Percentiles rank a stretch among this genome's conserved stretches.
These are phyloP conservation scores for Trichoderma gamsii DNA, from an alignment of 495 filamentous ascomycete genomes.

Conservation along the genomic window DNA sequence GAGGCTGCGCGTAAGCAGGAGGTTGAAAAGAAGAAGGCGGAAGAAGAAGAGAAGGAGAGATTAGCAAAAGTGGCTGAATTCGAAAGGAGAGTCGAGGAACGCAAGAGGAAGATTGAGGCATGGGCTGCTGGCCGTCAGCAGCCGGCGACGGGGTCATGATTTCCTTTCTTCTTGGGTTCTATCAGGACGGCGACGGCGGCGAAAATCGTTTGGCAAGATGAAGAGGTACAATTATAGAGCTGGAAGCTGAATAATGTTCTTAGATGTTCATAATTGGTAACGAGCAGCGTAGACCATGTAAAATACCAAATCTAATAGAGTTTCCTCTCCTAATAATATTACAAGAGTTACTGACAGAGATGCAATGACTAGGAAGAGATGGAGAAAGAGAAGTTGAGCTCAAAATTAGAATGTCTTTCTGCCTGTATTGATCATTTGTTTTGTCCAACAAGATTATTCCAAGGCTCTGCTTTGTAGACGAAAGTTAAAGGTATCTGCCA, in stretches of 20 bases:
- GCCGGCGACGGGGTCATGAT: constrained; percentile 3
- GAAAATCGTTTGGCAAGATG: background rate
- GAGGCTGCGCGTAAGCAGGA: constrained; percentile 61
- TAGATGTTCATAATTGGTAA: background rate
- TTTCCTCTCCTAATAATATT: background rate
- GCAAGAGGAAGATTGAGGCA: constrained; percentile 29
- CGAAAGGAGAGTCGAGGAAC: constrained; percentile 40
- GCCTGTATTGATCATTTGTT: no score
- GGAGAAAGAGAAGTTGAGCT: no score
- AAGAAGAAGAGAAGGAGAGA: constrained; percentile 49
- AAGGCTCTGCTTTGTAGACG: no score
- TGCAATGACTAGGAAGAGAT: no score
- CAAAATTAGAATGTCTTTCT: no score
- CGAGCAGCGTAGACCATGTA: background rate
- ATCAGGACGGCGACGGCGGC: background rate
- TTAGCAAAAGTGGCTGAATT: constrained; percentile 44
- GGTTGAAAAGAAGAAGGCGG: constrained; percentile 51
- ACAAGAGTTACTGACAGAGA: background rate
- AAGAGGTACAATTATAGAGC: background rate
- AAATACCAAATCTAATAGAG: background rate
- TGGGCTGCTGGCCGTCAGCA: constrained; percentile 25
- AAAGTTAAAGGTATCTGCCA: no score
- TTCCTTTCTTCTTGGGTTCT: background rate
- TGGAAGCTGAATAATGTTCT: background rate
- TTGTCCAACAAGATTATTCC: no score